phyloP scores from a whole-genome alignment of 352 stramenopile genomes.

The Phytopythium oedochilum region DNA sequence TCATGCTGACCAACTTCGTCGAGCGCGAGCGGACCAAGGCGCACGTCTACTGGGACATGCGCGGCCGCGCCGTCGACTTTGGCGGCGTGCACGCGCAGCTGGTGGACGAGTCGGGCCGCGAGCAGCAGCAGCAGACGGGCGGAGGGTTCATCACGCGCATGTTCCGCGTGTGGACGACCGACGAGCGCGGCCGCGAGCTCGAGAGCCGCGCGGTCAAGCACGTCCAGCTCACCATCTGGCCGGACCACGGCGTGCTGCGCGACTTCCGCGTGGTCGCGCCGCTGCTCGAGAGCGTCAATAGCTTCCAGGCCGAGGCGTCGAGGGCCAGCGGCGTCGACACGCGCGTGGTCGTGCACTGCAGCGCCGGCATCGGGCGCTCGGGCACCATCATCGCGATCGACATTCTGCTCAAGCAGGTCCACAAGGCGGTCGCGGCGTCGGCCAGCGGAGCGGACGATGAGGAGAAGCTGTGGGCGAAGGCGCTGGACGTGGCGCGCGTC shows the following conservation, averaged over 20 bases:
- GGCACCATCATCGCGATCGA: slow-evolving; percentile 86
- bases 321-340: slow-evolving; percentile 14
- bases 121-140: slow-evolving; percentile 6
- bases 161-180: slow-evolving; percentile 43
- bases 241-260: slow-evolving; percentile 66
- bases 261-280: slow-evolving; percentile 71
- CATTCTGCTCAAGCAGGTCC: slow-evolving; percentile 56
- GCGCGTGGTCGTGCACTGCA: slow-evolving; percentile 71
- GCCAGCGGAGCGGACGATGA: neutral
- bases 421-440: slow-evolving; percentile 13
- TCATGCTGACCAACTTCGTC: slow-evolving; percentile 88
- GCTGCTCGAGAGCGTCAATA: slow-evolving; percentile 69
- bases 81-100: slow-evolving; percentile 45
- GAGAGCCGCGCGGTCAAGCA: slow-evolving; percentile 50
- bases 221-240: slow-evolving; percentile 77
- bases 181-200: slow-evolving; percentile 10
- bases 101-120: slow-evolving; percentile 32
- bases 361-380: slow-evolving; percentile 72
- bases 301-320: slow-evolving; percentile 25
- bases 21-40: slow-evolving; percentile 68
- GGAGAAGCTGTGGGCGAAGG: slow-evolving; percentile 25
- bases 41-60: slow-evolving; percentile 67
- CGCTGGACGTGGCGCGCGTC: slow-evolving; percentile 50
- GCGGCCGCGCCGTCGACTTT: slow-evolving; percentile 42
- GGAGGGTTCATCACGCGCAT: slow-evolving; percentile 44